Conservation (phyloP, 73 alveolate species). For the Paramecium primaurelia region DNA sequence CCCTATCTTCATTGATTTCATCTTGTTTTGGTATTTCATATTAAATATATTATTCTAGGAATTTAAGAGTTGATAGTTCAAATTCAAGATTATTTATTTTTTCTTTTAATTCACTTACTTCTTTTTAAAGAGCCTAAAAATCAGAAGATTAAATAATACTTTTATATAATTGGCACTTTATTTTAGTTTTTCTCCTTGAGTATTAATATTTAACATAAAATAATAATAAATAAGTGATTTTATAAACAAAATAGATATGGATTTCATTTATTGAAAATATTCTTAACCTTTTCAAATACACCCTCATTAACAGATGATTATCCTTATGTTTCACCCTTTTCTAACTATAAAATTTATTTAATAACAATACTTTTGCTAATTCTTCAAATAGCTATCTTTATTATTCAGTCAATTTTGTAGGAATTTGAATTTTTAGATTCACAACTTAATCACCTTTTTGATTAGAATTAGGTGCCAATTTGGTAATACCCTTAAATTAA, state of each 20-base stretch:
- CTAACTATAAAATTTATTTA: neutral
- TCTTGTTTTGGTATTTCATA: neutral
- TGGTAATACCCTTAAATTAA: neutral
- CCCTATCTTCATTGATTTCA: constrained; percentile 19
- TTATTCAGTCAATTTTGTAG: constrained; percentile 4
- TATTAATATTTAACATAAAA: neutral
- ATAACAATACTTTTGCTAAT: neutral
- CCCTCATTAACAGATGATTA: neutral
- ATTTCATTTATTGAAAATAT: neutral
- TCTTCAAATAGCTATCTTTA: constrained; percentile 22
- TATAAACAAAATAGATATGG: neutral
- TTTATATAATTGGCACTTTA: constrained; percentile 1
- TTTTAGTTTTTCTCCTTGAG: constrained; percentile 3
- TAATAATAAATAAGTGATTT: neutral
- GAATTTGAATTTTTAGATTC: neutral
- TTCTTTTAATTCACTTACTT: neutral
- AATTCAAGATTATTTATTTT: neutral
- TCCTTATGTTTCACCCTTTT: neutral
- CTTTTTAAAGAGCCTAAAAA: neutral
- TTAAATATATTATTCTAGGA: neutral
- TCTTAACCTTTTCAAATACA: constrained; percentile 12
- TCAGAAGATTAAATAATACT: neutral
- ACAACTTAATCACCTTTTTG: constrained; percentile 1
- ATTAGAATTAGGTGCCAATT: neutral
- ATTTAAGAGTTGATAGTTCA: neutral